These are phyloP conservation scores for Diaporthe longicolla DNA, from an alignment of 2,329 filamentous ascomycete genomes.

Conservation along the genomic window DNA sequence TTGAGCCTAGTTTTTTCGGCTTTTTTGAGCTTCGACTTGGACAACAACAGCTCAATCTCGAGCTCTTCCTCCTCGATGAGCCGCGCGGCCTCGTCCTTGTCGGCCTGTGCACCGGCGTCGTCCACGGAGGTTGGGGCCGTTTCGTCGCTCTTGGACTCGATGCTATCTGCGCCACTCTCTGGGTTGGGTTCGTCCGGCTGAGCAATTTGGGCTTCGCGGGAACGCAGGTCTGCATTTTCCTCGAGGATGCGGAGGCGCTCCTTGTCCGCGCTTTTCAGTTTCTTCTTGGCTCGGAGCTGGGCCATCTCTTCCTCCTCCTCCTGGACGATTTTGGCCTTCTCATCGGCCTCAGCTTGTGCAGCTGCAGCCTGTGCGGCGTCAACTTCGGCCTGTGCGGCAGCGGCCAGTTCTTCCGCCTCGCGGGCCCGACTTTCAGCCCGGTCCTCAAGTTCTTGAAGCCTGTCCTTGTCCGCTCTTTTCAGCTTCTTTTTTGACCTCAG, in stretches of 20 bases:
- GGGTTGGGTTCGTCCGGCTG: conserved; percentile 15
- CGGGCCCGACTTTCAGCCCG: conserved; percentile 10
- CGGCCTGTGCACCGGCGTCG: conserved; percentile 25
- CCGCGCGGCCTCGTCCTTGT: conserved; percentile 32
- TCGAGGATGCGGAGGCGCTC: conserved; percentile 35
- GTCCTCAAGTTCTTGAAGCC: conserved; percentile 33
- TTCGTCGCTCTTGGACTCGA: conserved; percentile 34
- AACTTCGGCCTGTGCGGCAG: conserved; percentile 4
- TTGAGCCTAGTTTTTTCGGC: conserved; percentile 36
- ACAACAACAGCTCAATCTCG: conserved; percentile 37
- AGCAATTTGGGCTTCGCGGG: conserved; percentile 29
- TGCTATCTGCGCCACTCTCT: conserved; percentile 40
- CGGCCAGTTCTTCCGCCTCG: conserved; percentile 28
- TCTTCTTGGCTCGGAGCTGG: conserved; percentile 31
- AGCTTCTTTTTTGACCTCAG: conserved; percentile 26
- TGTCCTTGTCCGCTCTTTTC: conserved; percentile 20
- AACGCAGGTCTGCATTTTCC: conserved; percentile 36
- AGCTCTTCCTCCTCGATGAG: conserved; percentile 39
- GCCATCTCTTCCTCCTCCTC: conserved; percentile 39
- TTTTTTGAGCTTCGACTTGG: conserved; percentile 36
- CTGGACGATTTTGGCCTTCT: conserved; percentile 39
- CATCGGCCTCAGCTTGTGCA: conserved; percentile 44
- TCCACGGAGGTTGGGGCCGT: conserved; percentile 34
- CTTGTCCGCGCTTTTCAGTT: conserved; percentile 34
- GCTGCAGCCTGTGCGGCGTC: conserved; percentile 44